Conservation (phyloP, 108 stramenopile genomes). For the Poteriospumella lacustris region DNA sequence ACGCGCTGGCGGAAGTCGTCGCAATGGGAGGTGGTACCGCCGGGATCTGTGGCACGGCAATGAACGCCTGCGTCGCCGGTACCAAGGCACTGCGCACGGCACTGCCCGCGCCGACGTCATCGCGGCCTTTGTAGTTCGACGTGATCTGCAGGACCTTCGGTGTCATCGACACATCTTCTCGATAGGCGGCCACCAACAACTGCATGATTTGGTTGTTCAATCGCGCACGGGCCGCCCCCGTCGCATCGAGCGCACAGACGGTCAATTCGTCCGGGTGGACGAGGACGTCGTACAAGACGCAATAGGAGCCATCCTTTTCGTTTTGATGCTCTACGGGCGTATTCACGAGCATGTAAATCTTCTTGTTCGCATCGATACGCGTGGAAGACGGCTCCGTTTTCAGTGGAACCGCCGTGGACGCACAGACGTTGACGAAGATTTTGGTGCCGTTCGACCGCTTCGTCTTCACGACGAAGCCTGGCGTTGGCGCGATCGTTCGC, state of each 20-base stretch:
- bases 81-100: too few relatives aligned
- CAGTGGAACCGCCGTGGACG: background rate
- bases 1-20: too few relatives aligned
- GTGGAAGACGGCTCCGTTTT: background rate
- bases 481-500: background rate
- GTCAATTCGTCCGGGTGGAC: background rate
- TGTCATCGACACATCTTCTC: too few relatives aligned
- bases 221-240: background rate
- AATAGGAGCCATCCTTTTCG: conserved; percentile 1
- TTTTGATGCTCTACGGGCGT: background rate
- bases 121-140: too few relatives aligned
- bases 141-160: too few relatives aligned
- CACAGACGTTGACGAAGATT: background rate
- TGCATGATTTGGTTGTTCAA: too few relatives aligned
- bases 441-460: background rate
- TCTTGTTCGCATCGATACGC: background rate
- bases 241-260: background rate
- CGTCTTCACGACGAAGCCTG: conserved; percentile 1
- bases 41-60: too few relatives aligned
- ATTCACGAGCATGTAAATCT: background rate
- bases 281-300: background rate
- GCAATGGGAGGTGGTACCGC: too few relatives aligned
- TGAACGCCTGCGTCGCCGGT: too few relatives aligned
- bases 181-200: too few relatives aligned
- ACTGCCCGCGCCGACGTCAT: too few relatives aligned